Evolutionary conservation across 495 filamentous ascomycete genomes (phyloP), one percentile per base, ranked within the genome.

Genomic region (Hypoxylon lienhwacheense): DNA sequence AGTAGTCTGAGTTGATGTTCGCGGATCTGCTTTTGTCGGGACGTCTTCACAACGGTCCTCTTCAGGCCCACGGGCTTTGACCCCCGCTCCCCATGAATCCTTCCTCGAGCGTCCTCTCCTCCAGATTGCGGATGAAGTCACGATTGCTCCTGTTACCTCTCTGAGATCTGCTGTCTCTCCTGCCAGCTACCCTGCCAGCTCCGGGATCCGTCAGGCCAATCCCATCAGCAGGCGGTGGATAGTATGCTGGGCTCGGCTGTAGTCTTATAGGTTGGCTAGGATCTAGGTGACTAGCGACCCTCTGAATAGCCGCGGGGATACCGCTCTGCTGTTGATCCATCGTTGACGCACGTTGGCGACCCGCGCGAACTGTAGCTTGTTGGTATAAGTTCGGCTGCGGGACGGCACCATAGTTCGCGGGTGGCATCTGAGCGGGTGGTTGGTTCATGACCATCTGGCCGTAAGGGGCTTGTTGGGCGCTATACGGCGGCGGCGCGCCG

Each of bases 171-270:
- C 90, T 95, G 15, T 89, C 86, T 61, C 91, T 83, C 42, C 92
- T 78, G 25, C 88, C 78, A 32, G 86, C 81, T 59, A 83, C 86
- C 17, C 78, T 68, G 55, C 88, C 84, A 7, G 85, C 66, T 7
- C 74, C 72, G 8, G 74, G 69, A 44, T 77, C 78, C 31, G 74
- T 59, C 5, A 73, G 69, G 2, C 60, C 81, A 33, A 87, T 80
- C 5, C 90, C 91, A 54, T 96, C 93, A 2, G 89, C 82, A n/a
- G 91, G 91, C 6, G 93, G 93, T 11, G 93, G 95, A 60, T 97
- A 97, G 69, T 99, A 99, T 5, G 95, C 95, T 1, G 95, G 95
- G 51, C 90, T 96, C 4, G 95, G 95, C 66, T 99, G 95, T 29
- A 96, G 70, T 34, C 95, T 80, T 64, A 99, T 97, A 0, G 95